Percentiles rank a stretch among this genome's conserved stretches.
Evolutionary conservation across 345 rosid species (phyloP).

Genomic region (Durio zibethinus): DNA sequence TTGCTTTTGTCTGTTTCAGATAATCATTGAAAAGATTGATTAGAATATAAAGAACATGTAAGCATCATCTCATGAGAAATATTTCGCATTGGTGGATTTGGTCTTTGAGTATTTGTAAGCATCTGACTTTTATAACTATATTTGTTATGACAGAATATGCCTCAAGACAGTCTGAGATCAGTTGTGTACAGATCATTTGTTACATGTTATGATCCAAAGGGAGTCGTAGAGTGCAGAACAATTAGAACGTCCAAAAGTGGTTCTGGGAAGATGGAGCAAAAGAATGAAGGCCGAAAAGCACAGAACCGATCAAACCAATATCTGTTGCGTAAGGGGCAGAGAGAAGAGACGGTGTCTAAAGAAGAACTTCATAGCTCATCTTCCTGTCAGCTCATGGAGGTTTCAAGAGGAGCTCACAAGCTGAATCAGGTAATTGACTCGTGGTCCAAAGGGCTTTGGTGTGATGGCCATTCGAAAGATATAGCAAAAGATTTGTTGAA

Average conservation of each 20-base stretch:
- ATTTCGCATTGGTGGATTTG: slow-evolving; percentile 5
- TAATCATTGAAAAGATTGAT: slow-evolving; percentile 11
- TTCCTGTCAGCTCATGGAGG: slow-evolving; percentile 68
- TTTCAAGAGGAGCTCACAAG: slow-evolving; percentile 77
- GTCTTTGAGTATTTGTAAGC: not conserved
- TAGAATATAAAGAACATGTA: slow-evolving; percentile 17
- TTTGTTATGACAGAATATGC: slow-evolving; percentile 55
- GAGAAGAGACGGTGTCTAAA: slow-evolving; percentile 25
- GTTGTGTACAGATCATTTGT: slow-evolving; percentile 74
- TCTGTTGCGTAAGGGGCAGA: slow-evolving; percentile 23
- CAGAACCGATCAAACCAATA: slow-evolving; percentile 26
- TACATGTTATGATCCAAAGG: slow-evolving; percentile 83
- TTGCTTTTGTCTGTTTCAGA: slow-evolving; percentile 18
- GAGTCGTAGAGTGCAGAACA: slow-evolving; percentile 76
- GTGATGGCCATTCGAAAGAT: slow-evolving; percentile 48
- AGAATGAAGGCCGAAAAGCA: slow-evolving; percentile 20
- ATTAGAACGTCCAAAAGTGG: slow-evolving; percentile 54
- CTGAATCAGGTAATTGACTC: slow-evolving; percentile 65
- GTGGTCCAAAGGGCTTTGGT: slow-evolving; percentile 48
- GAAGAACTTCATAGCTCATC: slow-evolving; percentile 30
- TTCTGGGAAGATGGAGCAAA: slow-evolving; percentile 42
- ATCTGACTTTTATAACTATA: slow-evolving; percentile 27
- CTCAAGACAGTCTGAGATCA: slow-evolving; percentile 53
- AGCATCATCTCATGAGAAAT: slow-evolving; percentile 16
- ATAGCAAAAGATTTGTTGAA: slow-evolving; percentile 64